Conservation (phyloP, 805 yeast species). For the Sugiyamaella chiloensis region DNA sequence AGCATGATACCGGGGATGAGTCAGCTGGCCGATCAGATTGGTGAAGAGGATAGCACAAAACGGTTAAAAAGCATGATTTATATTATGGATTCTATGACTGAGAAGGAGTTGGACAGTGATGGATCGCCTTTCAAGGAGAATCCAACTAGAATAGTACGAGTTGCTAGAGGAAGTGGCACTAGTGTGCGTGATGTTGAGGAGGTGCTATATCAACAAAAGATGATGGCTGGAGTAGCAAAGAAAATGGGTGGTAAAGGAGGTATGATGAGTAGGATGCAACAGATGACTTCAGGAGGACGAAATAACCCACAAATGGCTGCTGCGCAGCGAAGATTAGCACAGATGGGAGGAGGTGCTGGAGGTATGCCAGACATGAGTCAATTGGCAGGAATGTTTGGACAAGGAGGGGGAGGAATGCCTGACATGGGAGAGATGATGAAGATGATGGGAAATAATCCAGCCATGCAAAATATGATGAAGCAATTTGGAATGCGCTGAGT, state of each 20-base stretch:
- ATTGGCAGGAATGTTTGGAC: constrained; percentile 54
- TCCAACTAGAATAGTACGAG: constrained; percentile 83
- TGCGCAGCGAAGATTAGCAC: constrained; percentile 42
- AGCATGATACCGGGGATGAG: constrained; percentile 93
- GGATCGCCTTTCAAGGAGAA: constrained; percentile 75
- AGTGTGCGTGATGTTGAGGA: constrained; percentile 89
- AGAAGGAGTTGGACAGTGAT: constrained; percentile 83
- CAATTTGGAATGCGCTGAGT: constrained; percentile 40
- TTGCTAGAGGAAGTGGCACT: constrained; percentile 94
- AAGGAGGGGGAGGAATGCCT: constrained; percentile 61
- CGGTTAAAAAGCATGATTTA: constrained; percentile 84
- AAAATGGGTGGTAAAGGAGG: constrained; percentile 54
- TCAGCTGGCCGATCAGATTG: constrained; percentile 76
- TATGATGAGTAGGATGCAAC: constrained; percentile 45
- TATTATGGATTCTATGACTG: constrained; percentile 95
- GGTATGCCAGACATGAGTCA: constrained; percentile 55
- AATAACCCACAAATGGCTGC: constrained; percentile 42
- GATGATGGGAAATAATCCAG: constrained; percentile 50
- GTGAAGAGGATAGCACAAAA: constrained; percentile 87
- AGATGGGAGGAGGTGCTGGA: constrained; percentile 53
- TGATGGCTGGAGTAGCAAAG: constrained; percentile 93
- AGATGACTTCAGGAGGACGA: constrained; percentile 34
- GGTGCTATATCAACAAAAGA: constrained; percentile 82
- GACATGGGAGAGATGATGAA: constrained; percentile 62
- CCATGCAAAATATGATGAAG: constrained; percentile 47